These are phyloP conservation scores for Myxozyma geophila DNA, from an alignment of 805 yeast genomes.

Conservation along the genomic window DNA sequence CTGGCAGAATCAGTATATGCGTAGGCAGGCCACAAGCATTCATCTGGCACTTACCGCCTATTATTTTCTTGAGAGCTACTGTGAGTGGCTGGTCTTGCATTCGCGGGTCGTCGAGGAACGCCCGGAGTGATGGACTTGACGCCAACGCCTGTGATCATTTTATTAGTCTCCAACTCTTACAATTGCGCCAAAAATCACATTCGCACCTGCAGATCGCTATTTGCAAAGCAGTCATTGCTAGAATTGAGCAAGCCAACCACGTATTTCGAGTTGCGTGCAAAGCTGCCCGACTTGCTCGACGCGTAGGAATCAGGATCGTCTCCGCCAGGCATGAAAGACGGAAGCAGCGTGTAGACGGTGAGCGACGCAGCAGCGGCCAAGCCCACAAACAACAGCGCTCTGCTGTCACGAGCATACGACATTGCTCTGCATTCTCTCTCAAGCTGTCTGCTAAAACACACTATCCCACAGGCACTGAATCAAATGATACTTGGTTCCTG, in stretches of 20 bases:
- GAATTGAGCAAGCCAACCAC: conserved; percentile 84
- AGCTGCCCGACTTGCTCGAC: conserved; percentile 3
- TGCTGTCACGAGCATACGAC: conserved; percentile 18
- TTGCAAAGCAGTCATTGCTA: conserved; percentile 91
- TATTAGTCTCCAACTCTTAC: neutral
- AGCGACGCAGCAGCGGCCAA: conserved; percentile 32
- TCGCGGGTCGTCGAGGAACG: conserved; percentile 23
- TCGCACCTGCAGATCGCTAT: conserved; percentile 73
- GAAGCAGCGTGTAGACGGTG: conserved; percentile 45
- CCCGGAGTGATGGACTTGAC: conserved; percentile 23
- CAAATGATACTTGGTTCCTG: neutral
- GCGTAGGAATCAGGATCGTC: conserved; percentile 10
- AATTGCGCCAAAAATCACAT: neutral
- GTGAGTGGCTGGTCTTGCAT: conserved; percentile 29
- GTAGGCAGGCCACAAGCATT: neutral
- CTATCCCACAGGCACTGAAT: neutral
- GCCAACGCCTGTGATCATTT: conserved; percentile 26
- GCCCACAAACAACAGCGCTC: conserved; percentile 22
- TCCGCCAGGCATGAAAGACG: conserved; percentile 37
- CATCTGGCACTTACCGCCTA: conserved; percentile 21
- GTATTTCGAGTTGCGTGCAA: conserved; percentile 42
- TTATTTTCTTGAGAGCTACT: conserved; percentile 24
- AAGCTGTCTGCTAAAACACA: neutral
- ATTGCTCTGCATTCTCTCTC: neutral
- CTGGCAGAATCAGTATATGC: conserved; percentile 14